phyloP scores from a whole-genome alignment of 2,329 filamentous ascomycete genomes.

The Leptographium procerum region DNA sequence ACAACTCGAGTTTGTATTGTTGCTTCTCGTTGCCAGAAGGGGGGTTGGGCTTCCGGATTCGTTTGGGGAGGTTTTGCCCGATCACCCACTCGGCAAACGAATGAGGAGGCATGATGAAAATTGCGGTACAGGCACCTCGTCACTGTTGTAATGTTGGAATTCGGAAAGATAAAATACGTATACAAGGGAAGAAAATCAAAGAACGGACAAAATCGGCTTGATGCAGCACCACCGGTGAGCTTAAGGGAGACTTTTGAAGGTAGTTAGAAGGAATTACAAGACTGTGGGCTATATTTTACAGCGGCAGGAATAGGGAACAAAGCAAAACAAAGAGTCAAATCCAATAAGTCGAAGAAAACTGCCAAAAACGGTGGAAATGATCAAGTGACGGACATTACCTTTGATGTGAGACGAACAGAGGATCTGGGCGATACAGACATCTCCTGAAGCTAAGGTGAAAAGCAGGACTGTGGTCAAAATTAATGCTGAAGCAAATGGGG shows the following conservation, averaged over 20 bases:
- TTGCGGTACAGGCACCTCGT: not conserved
- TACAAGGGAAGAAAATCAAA: not conserved
- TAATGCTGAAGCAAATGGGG: not conserved
- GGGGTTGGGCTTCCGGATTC: not conserved
- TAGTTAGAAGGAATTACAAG: too few species aligned
- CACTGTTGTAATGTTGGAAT: not conserved
- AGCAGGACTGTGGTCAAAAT: not conserved
- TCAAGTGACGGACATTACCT: not conserved
- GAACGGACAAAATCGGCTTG: not conserved
- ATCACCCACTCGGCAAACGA: constrained; percentile 29
- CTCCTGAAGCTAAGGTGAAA: not conserved
- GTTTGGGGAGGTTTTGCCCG: constrained; percentile 22
- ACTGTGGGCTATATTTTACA: too few species aligned
- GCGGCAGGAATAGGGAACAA: too few species aligned
- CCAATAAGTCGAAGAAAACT: too few species aligned
- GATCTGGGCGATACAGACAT: not conserved
- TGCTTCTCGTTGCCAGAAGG: constrained; percentile 15
- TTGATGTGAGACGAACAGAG: not conserved
- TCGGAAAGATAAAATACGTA: not conserved
- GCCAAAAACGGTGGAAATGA: too few species aligned
- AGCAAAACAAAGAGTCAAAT: too few species aligned
- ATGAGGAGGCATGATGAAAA: constrained; percentile 26
- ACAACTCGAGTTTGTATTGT: constrained; percentile 27
- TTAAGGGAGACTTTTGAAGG: too few species aligned
- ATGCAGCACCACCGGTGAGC: too few species aligned